Evolutionary conservation across 2,329 filamentous ascomycete species (phyloP).

Genomic region (Phyllosticta citrichinensis): DNA sequence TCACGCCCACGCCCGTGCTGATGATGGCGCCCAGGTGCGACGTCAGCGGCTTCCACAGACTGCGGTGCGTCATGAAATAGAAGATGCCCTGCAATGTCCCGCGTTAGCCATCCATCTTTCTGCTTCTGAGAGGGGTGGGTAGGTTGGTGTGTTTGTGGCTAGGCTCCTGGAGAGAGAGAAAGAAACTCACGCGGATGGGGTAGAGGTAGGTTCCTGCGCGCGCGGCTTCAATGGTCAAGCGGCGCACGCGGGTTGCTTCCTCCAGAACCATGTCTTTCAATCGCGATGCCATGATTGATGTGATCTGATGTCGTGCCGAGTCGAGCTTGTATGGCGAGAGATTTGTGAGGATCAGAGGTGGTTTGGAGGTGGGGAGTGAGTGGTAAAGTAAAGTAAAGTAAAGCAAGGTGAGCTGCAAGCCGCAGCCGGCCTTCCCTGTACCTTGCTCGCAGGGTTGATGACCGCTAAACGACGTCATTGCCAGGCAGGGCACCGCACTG

Average conservation of each 20-base stretch:
- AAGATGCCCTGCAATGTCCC: conserved; percentile 47
- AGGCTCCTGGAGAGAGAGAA: too few species aligned
- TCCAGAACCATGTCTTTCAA: conserved; percentile 52
- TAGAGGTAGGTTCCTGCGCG: conserved; percentile 76
- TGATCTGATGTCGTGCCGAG: background rate
- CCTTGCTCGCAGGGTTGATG: background rate
- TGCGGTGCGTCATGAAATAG: conserved; percentile 49
- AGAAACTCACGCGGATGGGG: conserved; percentile 47
- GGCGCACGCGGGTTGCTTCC: conserved; percentile 58
- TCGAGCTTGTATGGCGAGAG: background rate
- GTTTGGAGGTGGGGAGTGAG: background rate
- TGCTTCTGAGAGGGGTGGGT: conserved; percentile 6
- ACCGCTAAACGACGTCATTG: background rate
- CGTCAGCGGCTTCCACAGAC: conserved; percentile 49
- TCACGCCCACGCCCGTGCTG: conserved; percentile 60
- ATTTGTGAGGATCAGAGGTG: too few species aligned
- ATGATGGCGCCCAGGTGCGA: conserved; percentile 52
- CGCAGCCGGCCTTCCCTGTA: background rate
- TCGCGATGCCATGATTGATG: conserved; percentile 32
- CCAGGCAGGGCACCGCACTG: background rate
- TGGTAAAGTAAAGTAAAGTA: background rate
- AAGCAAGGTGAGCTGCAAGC: background rate
- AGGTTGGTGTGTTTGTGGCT: conserved; percentile 10
- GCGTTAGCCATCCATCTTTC: background rate
- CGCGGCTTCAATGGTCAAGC: conserved; percentile 57